These are phyloP conservation scores for Marasmius oreades DNA, from an alignment of 1,284 basidiomycete species.

Conservation along the genomic window DNA sequence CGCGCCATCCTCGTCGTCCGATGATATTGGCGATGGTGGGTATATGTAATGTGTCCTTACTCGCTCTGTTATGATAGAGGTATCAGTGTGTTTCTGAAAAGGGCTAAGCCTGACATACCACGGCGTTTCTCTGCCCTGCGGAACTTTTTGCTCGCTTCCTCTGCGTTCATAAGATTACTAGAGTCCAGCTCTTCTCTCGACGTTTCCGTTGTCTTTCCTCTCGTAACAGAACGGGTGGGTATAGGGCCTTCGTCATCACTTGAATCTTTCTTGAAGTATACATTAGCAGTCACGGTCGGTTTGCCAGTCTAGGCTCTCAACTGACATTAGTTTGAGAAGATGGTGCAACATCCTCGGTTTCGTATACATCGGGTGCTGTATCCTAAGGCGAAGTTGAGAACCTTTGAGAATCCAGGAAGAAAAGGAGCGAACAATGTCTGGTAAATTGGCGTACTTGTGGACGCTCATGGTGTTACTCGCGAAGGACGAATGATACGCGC, in stretches of 20 bases:
- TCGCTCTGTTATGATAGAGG: slow-evolving; percentile 32
- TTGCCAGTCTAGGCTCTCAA: slow-evolving; percentile 13
- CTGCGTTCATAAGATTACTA: slow-evolving; percentile 44
- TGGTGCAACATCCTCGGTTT: slow-evolving; percentile 78
- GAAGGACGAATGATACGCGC: background rate
- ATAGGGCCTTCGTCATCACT: slow-evolving; percentile 59
- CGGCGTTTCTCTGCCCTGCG: slow-evolving; percentile 63
- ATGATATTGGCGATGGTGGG: slow-evolving; percentile 59
- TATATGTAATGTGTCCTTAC: slow-evolving; percentile 59
- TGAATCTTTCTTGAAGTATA: slow-evolving; percentile 53
- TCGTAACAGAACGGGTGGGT: slow-evolving; percentile 30
- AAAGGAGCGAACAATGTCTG: slow-evolving; percentile 72
- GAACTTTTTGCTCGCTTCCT: slow-evolving; percentile 66
- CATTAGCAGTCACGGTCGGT: slow-evolving; percentile 2
- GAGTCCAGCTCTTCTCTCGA: slow-evolving; percentile 49
- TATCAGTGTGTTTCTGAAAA: background rate
- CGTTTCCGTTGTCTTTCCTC: slow-evolving; percentile 27
- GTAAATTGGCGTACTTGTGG: slow-evolving; percentile 84
- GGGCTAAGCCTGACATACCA: slow-evolving; percentile 24
- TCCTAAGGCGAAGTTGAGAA: slow-evolving; percentile 48
- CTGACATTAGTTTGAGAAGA: slow-evolving; percentile 45
- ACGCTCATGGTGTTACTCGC: slow-evolving; percentile 46
- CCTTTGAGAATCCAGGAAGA: background rate
- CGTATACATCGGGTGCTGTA: slow-evolving; percentile 88
- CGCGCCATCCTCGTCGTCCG: slow-evolving; percentile 28